phyloP scores from a whole-genome alignment of 2,329 filamentous ascomycete species.

The Colletotrichum navitas region DNA sequence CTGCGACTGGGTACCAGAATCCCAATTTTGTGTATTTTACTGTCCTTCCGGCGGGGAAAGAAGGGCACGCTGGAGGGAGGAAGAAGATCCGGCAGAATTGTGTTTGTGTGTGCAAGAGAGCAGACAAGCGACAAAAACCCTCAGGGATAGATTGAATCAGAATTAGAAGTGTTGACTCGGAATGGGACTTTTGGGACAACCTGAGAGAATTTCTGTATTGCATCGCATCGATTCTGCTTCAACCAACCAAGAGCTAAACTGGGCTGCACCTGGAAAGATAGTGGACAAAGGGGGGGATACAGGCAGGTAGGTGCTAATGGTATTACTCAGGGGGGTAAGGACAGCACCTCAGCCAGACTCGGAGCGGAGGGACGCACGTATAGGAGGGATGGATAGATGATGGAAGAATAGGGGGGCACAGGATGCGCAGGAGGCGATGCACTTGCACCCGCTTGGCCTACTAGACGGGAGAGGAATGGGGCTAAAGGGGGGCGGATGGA shows the following conservation, averaged over 20 bases:
- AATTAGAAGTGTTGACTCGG: not conserved
- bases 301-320: not conserved
- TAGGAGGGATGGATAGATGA: not conserved
- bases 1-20: not conserved
- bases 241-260: not conserved
- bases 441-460: not conserved
- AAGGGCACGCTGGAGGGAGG: not conserved
- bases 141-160: not conserved
- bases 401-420: conserved; percentile 8
- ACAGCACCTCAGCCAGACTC: not conserved
- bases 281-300: not conserved
- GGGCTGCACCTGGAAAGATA: conserved; percentile 2
- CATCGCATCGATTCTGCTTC: not conserved
- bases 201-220: conserved; percentile 8
- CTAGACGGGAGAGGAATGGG: not conserved
- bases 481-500: not conserved
- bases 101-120: not conserved
- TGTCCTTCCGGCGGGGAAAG: not conserved
- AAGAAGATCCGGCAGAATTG: not conserved
- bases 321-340: conserved; percentile 6
- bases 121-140: not conserved
- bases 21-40: not conserved
- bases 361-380: not conserved
- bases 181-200: not conserved
- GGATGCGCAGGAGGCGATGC: conserved; percentile 16